These are phyloP conservation scores for Lentinula edodes DNA, from an alignment of 768 basidiomycete genomes.

Conservation along the genomic window DNA sequence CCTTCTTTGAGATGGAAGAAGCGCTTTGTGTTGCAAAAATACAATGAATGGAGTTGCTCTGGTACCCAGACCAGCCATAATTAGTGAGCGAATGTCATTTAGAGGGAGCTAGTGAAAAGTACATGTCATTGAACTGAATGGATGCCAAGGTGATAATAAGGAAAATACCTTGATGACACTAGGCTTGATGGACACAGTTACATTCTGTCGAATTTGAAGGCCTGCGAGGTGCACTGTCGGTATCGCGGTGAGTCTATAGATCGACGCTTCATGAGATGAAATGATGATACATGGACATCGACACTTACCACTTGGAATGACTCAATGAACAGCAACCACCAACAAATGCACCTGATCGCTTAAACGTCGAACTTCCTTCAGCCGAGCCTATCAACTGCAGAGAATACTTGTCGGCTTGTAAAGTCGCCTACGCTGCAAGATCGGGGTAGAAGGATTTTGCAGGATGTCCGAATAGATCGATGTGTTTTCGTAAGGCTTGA, in stretches of 20 bases:
- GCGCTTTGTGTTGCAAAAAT: slow-evolving; percentile 93
- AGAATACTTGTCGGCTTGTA: slow-evolving; percentile 66
- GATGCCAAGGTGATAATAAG: not conserved
- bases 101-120: slow-evolving; percentile 65
- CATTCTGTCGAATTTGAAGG: slow-evolving; percentile 81
- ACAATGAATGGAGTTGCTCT: slow-evolving; percentile 99
- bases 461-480: slow-evolving; percentile 94
- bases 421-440: slow-evolving; percentile 70
- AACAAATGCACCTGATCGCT: slow-evolving; percentile 90
- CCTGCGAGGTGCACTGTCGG: slow-evolving; percentile 95
- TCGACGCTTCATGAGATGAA: slow-evolving; percentile 3
- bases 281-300: not conserved
- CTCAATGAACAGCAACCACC: slow-evolving; percentile 96
- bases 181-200: slow-evolving; percentile 96
- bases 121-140: slow-evolving; percentile 10
- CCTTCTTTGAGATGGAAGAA: slow-evolving; percentile 69
- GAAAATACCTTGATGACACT: slow-evolving; percentile 94
- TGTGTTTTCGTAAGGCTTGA: slow-evolving; percentile 93
- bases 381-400: slow-evolving; percentile 90
- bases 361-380: slow-evolving; percentile 89
- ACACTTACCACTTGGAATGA: slow-evolving; percentile 69
- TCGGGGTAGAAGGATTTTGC: slow-evolving; percentile 94
- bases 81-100: slow-evolving; percentile 79
- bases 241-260: slow-evolving; percentile 63
- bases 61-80: slow-evolving; percentile 98